Percentiles rank a stretch among this genome's conserved stretches.
These are phyloP conservation scores for Ophiocordyceps robertsii DNA, from an alignment of 2,329 filamentous ascomycete genomes.

Conservation along the genomic window DNA sequence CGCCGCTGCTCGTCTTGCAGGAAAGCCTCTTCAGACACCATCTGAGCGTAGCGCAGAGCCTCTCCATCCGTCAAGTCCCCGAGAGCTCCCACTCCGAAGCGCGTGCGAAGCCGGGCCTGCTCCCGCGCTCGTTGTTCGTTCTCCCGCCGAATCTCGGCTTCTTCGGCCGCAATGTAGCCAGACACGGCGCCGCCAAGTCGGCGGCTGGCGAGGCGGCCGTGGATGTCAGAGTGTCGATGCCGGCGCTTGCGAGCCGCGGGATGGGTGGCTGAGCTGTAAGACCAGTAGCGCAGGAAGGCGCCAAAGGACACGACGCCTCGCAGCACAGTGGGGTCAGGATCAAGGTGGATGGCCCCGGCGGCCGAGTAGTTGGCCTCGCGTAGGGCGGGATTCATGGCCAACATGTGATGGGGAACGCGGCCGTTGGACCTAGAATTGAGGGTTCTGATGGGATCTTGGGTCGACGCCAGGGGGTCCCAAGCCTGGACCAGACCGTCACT, in stretches of 20 bases:
- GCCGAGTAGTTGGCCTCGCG: slow-evolving; percentile 65
- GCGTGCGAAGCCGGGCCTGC: slow-evolving; percentile 54
- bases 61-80: slow-evolving; percentile 53
- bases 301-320: slow-evolving; percentile 81
- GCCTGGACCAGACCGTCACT: slow-evolving; percentile 91
- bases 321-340: slow-evolving; percentile 74
- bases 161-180: slow-evolving; percentile 78
- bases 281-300: slow-evolving; percentile 82
- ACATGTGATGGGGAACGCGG: slow-evolving; percentile 62
- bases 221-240: slow-evolving; percentile 50
- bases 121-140: slow-evolving; percentile 54
- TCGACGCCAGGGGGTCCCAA: slow-evolving; percentile 90
- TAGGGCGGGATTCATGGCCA: slow-evolving; percentile 39
- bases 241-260: slow-evolving; percentile 68
- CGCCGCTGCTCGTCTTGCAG: slow-evolving; percentile 42
- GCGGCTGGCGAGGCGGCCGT: slow-evolving; percentile 35
- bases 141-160: slow-evolving; percentile 64
- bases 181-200: slow-evolving; percentile 55
- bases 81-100: slow-evolving; percentile 70
- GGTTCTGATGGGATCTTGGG: slow-evolving; percentile 63
- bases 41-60: slow-evolving; percentile 48
- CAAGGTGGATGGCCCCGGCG: slow-evolving; percentile 71
- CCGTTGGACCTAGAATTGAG: slow-evolving; percentile 76
- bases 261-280: slow-evolving; percentile 73
- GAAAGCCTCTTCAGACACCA: slow-evolving; percentile 51